These are phyloP conservation scores for Neurospora africana DNA, from an alignment of 495 filamentous ascomycete species.

Conservation along the genomic window DNA sequence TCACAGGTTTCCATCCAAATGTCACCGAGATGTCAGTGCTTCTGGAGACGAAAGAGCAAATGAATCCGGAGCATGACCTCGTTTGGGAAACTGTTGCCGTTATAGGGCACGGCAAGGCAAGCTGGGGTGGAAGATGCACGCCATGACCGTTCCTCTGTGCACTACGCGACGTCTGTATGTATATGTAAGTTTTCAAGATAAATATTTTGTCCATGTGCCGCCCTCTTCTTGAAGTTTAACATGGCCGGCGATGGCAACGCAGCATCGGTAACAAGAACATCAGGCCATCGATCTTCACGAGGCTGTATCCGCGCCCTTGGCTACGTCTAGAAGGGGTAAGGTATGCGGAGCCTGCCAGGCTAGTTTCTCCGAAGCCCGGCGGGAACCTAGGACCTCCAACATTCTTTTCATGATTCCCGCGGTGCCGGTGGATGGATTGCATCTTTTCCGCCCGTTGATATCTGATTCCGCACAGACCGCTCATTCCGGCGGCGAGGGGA, in stretches of 20 bases:
- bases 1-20: not conserved
- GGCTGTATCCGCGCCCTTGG: not conserved
- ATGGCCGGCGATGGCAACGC: not conserved
- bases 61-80: not conserved
- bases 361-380: not conserved
- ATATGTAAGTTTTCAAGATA: not conserved
- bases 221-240: not conserved
- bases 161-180: not conserved
- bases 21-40: not conserved
- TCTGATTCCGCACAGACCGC: not conserved
- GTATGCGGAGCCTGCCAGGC: not conserved
- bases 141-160: not conserved
- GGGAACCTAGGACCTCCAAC: not conserved
- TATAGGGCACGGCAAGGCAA: not conserved
- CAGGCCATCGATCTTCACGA: not conserved
- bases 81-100: not conserved
- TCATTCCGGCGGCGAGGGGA: not conserved
- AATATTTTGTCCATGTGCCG: not conserved
- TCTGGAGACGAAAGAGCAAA: not conserved
- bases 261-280: not conserved
- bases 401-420: not conserved
- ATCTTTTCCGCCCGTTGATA: not conserved
- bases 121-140: not conserved
- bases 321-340: not conserved
- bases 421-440: not conserved